Conservation (phyloP, 2,329 filamentous ascomycete species). For the Penicillium sp. region DNA sequence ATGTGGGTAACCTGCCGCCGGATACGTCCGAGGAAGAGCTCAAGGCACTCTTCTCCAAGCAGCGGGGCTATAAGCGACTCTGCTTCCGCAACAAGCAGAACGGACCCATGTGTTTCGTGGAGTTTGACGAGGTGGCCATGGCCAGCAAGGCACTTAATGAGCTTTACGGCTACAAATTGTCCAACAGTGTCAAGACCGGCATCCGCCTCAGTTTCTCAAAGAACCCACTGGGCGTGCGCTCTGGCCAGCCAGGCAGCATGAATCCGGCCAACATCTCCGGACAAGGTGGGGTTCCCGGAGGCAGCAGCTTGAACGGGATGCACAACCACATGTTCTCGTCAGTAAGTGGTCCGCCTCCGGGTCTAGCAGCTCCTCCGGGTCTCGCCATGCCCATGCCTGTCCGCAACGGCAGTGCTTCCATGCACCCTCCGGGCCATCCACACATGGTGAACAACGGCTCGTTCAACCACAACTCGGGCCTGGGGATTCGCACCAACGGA, state of each 20-base stretch:
- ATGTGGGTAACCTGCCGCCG: conserved; percentile 92
- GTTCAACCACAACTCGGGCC: conserved; percentile 38
- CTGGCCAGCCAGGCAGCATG: conserved; percentile 62
- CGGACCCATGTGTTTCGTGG: conserved; percentile 97
- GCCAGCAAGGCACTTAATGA: conserved; percentile 89
- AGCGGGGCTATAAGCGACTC: conserved; percentile 90
- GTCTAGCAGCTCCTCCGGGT: conserved; percentile 72
- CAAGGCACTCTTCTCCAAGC: conserved; percentile 88
- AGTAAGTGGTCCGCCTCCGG: conserved; percentile 76
- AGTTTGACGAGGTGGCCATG: conserved; percentile 90
- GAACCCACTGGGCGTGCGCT: conserved; percentile 89
- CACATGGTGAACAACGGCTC: conserved; percentile 32
- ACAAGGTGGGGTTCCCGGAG: conserved; percentile 55
- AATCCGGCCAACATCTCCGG: conserved; percentile 52
- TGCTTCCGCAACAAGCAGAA: conserved; percentile 95
- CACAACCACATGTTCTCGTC: conserved; percentile 64
- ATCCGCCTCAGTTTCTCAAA: conserved; percentile 97
- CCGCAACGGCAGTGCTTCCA: conserved; percentile 28
- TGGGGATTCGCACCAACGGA: conserved; percentile 39
- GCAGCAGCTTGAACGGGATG: conserved; percentile 55
- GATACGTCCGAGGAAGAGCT: conserved; percentile 94
- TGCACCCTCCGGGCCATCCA: conserved; percentile 32
- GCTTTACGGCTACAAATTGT: conserved; percentile 79
- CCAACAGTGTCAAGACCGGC: conserved; percentile 91
- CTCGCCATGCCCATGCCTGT: conserved; percentile 48